A percentile compares a stretch with the other conserved stretches of the same genome.
Conservation (phyloP, 257 asterid species). For the Solanum sparsipilum region DNA sequence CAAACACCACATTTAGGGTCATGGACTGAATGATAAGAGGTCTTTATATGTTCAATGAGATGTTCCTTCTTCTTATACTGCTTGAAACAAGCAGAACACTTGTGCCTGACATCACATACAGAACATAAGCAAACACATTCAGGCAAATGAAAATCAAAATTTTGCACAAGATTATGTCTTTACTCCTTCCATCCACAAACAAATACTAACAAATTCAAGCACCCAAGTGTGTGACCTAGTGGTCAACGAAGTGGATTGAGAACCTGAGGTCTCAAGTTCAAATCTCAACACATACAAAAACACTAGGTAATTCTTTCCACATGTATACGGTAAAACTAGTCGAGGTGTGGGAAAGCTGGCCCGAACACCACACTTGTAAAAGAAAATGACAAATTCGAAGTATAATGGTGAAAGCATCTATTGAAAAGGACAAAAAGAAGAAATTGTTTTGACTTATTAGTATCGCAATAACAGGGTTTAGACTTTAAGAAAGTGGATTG, state of each 20-base stretch:
- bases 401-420: neutral
- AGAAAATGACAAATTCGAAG: neutral
- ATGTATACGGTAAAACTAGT: too few relatives aligned
- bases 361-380: neutral
- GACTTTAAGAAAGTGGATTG: neutral
- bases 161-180: neutral
- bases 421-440: neutral
- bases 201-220: neutral
- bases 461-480: neutral
- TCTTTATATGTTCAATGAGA: conserved; percentile 39
- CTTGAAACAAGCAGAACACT: conserved; percentile 49
- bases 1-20: conserved; percentile 47
- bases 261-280: neutral
- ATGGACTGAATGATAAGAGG: conserved; percentile 38
- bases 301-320: neutral
- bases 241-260: neutral
- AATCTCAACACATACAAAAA: neutral
- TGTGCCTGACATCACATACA: conserved; percentile 29
- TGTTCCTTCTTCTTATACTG: conserved; percentile 52
- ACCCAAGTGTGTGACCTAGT: too few relatives aligned
- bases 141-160: neutral
- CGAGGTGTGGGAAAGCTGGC: neutral
- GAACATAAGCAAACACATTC: neutral
- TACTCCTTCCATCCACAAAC: neutral
- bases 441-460: too few relatives aligned